Evolutionary conservation across 78 protist genomes (phyloP).

Genomic region (Andalucia godoyi): DNA sequence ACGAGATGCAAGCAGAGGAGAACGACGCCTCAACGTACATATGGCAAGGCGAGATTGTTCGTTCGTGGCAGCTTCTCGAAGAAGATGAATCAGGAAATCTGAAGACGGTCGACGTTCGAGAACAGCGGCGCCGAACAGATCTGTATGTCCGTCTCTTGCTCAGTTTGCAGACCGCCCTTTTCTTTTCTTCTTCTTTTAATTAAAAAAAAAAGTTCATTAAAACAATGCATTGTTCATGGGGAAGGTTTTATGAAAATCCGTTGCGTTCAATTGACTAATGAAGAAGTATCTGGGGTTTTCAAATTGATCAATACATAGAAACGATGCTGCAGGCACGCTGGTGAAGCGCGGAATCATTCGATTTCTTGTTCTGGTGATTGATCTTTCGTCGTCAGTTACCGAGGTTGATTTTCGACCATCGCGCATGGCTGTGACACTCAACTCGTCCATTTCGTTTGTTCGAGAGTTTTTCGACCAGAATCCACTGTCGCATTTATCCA

Average conservation of each 20-base stretch:
- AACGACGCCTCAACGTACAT: no score
- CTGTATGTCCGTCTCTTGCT: no score
- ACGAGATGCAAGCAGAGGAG: no score
- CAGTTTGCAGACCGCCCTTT: no score
- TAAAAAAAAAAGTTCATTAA: no score
- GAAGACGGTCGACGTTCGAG: neutral
- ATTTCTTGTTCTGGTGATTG: conserved; percentile 42
- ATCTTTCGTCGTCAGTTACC: conserved; percentile 20
- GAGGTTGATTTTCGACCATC: conserved; percentile 42
- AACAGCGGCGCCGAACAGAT: neutral
- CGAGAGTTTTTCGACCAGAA: conserved; percentile 69
- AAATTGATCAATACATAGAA: neutral
- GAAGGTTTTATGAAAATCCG: no score
- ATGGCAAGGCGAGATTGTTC: no score
- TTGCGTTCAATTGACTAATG: no score
- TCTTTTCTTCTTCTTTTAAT: no score
- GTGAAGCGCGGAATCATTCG: conserved; percentile 55
- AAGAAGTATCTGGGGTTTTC: no score
- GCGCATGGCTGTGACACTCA: conserved; percentile 11
- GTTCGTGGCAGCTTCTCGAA: neutral
- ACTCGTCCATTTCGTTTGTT: conserved; percentile 25
- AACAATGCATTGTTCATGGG: no score
- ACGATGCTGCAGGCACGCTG: neutral
- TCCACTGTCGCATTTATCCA: conserved; percentile 59
- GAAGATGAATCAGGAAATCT: neutral